Percentiles rank a stretch among this genome's conserved stretches.
These are phyloP conservation scores for Gyromitra esculenta DNA, from an alignment of 2,329 filamentous ascomycete species.

Conservation along the genomic window DNA sequence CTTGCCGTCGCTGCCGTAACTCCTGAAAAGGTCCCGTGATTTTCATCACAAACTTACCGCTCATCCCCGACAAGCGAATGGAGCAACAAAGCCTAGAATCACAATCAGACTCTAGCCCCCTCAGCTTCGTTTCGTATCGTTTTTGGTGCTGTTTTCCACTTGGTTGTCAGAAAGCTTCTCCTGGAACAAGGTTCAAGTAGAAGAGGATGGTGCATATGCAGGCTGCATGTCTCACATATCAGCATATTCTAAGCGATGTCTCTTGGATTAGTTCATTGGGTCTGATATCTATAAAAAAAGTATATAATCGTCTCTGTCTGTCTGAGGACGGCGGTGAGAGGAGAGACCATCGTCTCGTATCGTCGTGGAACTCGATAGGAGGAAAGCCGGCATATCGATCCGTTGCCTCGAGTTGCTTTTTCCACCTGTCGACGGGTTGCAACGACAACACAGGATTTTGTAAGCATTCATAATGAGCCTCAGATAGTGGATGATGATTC, in stretches of 20 bases:
- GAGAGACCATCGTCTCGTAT: slow-evolving; percentile 11
- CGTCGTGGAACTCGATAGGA: slow-evolving; percentile 9
- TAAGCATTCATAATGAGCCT: slow-evolving; percentile 4
- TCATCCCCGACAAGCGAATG: slow-evolving; percentile 14
- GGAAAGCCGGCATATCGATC: slow-evolving; percentile 32
- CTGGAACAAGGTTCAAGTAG: background rate
- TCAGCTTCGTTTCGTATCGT: background rate
- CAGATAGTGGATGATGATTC: background rate
- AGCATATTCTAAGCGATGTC: slow-evolving; percentile 32
- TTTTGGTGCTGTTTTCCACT: slow-evolving; percentile 5
- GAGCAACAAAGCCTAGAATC: slow-evolving; percentile 6
- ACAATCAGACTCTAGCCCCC: background rate
- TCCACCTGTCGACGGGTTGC: background rate
- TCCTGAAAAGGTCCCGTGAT: slow-evolving; percentile 28
- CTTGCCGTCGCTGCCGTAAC: background rate
- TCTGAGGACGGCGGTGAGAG: slow-evolving; percentile 30
- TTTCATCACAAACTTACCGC: slow-evolving; percentile 27
- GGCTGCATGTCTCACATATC: slow-evolving; percentile 29
- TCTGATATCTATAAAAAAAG: slow-evolving; percentile 8
- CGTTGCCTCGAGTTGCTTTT: slow-evolving; percentile 14
- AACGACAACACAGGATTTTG: background rate
- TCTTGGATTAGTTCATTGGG: background rate
- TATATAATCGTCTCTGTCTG: slow-evolving; percentile 15
- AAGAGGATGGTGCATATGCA: slow-evolving; percentile 25
- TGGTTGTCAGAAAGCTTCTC: slow-evolving; percentile 13